Conservation (phyloP, 1,139 yeast genomes). For the Geotrichum citri-aurantii region DNA sequence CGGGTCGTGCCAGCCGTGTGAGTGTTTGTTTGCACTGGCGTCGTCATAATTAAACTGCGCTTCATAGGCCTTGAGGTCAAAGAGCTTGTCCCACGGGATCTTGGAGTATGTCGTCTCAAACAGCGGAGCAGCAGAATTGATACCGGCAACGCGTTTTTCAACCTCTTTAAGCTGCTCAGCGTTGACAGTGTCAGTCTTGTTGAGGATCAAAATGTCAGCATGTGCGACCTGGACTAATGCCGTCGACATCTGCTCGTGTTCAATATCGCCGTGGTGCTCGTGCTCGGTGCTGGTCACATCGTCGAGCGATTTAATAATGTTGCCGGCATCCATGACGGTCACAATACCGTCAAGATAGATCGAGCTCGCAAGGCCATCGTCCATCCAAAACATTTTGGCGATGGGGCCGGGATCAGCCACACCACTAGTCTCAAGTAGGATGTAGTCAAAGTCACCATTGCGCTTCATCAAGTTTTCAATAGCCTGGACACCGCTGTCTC, state of each 20-base stretch:
- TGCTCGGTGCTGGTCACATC: conserved; percentile 64
- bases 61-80: conserved; percentile 80
- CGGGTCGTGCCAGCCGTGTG: conserved; percentile 24
- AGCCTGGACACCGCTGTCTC: conserved; percentile 86
- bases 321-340: conserved; percentile 80
- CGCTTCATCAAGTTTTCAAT: conserved; percentile 79
- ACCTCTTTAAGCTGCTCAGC: conserved; percentile 29
- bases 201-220: conserved; percentile 75
- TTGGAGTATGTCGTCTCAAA: conserved; percentile 68
- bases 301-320: conserved; percentile 59
- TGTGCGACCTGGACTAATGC: conserved; percentile 87
- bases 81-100: conserved; percentile 53
- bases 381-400: conserved; percentile 96
- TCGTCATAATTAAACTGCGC: conserved; percentile 20
- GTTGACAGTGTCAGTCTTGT: conserved; percentile 60
- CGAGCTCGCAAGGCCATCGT: conserved; percentile 75
- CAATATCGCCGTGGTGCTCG: conserved; percentile 45
- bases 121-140: conserved; percentile 67
- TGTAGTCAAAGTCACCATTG: conserved; percentile 75
- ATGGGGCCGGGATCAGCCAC: conserved; percentile 97
- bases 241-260: conserved; percentile 56
- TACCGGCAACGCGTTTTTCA: conserved; percentile 43
- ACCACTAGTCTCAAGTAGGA: conserved; percentile 89
- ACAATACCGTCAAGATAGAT: conserved; percentile 90
- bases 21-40: conserved; percentile 6